A percentile compares a stretch with the other conserved stretches of the same genome.
Conservation (phyloP, 2,329 filamentous ascomycete genomes). For the Talaromyces piceae region DNA sequence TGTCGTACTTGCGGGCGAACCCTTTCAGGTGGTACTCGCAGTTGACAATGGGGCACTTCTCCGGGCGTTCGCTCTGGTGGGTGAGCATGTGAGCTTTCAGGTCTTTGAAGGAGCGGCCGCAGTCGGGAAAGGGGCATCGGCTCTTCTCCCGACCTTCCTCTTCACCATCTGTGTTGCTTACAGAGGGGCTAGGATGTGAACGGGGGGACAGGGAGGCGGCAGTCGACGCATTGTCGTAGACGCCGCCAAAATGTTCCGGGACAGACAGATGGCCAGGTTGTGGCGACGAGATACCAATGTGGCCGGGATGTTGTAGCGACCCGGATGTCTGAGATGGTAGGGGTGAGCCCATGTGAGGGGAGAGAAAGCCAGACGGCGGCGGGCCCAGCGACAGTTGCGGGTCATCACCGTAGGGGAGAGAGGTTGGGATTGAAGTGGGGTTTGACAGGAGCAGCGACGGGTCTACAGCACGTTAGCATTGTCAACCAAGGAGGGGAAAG, state of each 20-base stretch:
- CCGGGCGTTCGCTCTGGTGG: constrained; percentile 80
- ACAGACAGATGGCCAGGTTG: constrained; percentile 44
- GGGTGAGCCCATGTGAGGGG: constrained; percentile 30
- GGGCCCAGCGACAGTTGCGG: constrained; percentile 18
- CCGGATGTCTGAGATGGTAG: constrained; percentile 21
- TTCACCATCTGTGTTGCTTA: constrained; percentile 53
- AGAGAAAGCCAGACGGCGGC: constrained; percentile 23
- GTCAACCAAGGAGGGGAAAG: background rate
- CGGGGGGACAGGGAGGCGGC: constrained; percentile 62
- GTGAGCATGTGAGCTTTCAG: constrained; percentile 92
- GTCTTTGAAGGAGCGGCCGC: constrained; percentile 81
- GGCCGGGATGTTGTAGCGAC: constrained; percentile 21
- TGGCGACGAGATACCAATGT: constrained; percentile 48
- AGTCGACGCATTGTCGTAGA: constrained; percentile 54
- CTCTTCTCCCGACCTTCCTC: constrained; percentile 58
- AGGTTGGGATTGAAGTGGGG: constrained; percentile 14
- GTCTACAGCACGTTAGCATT: constrained; percentile 2
- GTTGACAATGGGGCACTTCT: constrained; percentile 87
- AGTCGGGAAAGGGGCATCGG: constrained; percentile 74
- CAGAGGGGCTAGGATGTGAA: constrained; percentile 52
- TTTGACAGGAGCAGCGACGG: constrained; percentile 8
- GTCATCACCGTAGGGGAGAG: constrained; percentile 29
- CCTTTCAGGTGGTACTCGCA: constrained; percentile 91
- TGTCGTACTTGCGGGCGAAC: constrained; percentile 92
- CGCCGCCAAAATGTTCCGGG: background rate